Base-by-base conservation (phyloP, 1,284 basidiomycete species). In the Ustilago vetiveriae region DNA sequence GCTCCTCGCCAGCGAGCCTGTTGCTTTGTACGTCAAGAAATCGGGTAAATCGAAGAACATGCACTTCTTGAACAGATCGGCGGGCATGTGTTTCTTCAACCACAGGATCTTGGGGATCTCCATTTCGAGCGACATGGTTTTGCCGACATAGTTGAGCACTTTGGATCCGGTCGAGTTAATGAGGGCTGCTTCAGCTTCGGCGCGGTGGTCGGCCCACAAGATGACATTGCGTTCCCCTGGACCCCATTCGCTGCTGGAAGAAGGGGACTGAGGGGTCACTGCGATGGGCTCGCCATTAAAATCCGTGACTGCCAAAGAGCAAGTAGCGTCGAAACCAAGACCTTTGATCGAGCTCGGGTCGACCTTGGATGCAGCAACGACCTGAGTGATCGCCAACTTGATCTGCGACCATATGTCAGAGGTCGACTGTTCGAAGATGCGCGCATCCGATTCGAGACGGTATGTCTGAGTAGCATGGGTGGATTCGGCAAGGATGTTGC, bases 31-130 rank as follows among this genome's bases (percentile, higher is more conserved):
- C 0, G 95, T 96, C 51, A 98, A 87, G 84, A 90, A 98, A 84
- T 98, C 95, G 14, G 95, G 95, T 23, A 98, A 87, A 83, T 98
- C 96, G 83, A 96, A 98, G 85, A 98, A 95, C 82, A 92, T 90
- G 84, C 90, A 93, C 47, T 86, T 84, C 40, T 88, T 85, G 84
- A 98, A 98, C n/a, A 85, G 85, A 13, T 87, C 84, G 0, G 87
- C 80, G 2, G 87, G 82, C 92, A 97, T 94, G 84, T 92, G 86
- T 60, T 89, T 89, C 83, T 94, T 96, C 40, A 98, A 86, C 95
- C 95, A 98, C 29, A 98, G 88, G 11, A 94, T 90, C 84, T 98
- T 97, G 0, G 94, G 94, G 44, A 72, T 75, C 60, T 80, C 78
- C 78, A 80, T 80, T 48, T 80, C 78, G 48, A 79, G 75, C 35